Percentiles rank a stretch among this genome's conserved stretches.
Conservation (phyloP, 768 basidiomycete species). For the Pulveroboletus sp. region DNA sequence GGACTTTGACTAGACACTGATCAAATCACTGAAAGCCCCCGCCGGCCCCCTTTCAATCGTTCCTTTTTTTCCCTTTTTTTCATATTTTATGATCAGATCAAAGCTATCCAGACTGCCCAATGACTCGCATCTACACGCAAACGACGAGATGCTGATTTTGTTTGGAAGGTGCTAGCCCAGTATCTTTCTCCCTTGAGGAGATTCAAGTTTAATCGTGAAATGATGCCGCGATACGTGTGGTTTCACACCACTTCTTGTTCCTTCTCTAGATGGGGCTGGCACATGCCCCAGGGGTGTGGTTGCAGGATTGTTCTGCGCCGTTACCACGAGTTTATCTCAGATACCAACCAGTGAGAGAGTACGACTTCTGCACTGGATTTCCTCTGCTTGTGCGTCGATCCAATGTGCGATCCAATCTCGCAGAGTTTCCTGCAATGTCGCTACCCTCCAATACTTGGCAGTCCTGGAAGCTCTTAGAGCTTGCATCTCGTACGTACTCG, state of each 20-base stretch:
- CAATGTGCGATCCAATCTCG: constrained; percentile 22
- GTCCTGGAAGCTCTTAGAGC: constrained; percentile 2
- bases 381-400: constrained; percentile 21
- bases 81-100: constrained; percentile 7
- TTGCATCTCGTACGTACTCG: constrained; percentile 11
- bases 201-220: constrained; percentile 16
- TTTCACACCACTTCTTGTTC: constrained; percentile 15
- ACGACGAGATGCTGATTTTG: constrained; percentile 14
- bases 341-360: constrained; percentile 19
- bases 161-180: constrained; percentile 22
- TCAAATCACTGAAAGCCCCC: constrained; percentile 20
- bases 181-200: constrained; percentile 14
- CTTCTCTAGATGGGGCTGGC: constrained; percentile 10
- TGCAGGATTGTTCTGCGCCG: constrained; percentile 22
- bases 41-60: constrained; percentile 14
- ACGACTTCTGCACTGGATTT: not conserved
- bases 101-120: constrained; percentile 7
- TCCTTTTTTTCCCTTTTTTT: constrained; percentile 5
- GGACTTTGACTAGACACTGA: constrained; percentile 19
- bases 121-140: constrained; percentile 9
- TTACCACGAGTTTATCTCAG: constrained; percentile 30
- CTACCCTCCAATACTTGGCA: constrained; percentile 6
- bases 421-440: constrained; percentile 10
- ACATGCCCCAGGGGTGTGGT: constrained; percentile 24
- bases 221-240: constrained; percentile 14